Percentiles rank a stretch among this genome's conserved stretches.
These are phyloP conservation scores for Stenogyne calaminthoides DNA, from an alignment of 305 asterid genomes.

Conservation along the genomic window DNA sequence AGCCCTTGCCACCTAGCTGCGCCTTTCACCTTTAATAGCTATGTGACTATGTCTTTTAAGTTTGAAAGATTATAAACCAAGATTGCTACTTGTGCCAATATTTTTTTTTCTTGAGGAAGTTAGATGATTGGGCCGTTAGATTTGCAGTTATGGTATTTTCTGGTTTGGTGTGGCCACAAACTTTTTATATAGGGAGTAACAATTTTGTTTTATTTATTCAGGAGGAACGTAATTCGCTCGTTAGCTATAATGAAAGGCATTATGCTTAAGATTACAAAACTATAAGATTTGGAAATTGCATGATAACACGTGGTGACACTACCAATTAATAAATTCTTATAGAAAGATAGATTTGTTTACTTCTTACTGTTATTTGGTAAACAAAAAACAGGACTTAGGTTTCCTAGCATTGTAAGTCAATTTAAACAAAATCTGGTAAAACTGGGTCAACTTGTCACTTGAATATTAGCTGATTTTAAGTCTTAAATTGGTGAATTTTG, in stretches of 20 bases:
- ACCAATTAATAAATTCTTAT: background rate
- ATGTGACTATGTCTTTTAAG: no score
- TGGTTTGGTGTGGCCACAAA: background rate
- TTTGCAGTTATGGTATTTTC: background rate
- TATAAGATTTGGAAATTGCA: background rate
- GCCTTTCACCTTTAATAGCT: no score
- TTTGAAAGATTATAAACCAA: no score
- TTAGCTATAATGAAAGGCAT: background rate
- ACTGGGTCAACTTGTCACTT: conserved; percentile 5
- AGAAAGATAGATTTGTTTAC: background rate
- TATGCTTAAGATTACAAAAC: background rate
- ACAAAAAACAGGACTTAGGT: background rate
- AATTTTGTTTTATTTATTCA: background rate
- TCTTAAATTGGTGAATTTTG: background rate
- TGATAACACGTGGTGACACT: background rate
- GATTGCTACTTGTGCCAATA: no score
- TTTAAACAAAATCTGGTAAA: background rate
- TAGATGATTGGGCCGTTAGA: no score
- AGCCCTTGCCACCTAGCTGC: no score
- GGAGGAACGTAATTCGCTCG: background rate
- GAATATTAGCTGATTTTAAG: conserved; percentile 8
- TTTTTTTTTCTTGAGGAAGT: no score
- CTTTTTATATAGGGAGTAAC: background rate
- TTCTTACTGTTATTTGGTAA: background rate
- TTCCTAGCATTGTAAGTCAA: background rate